Evolutionary conservation across 148 eudicot genomes (phyloP).

Genomic region (Amaranthus hypochondriacus): DNA sequence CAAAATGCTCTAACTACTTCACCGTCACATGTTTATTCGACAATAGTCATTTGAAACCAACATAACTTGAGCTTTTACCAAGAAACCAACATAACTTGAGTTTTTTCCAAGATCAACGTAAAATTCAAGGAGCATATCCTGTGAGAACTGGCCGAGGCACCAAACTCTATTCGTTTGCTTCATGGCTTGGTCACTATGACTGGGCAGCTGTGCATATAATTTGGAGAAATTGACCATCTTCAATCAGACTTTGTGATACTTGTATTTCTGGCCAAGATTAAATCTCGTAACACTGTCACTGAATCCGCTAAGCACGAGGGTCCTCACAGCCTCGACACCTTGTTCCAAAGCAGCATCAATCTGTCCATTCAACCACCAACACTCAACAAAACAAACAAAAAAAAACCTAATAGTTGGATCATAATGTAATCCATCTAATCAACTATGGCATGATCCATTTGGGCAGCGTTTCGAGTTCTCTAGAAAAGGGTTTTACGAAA

Average conservation of each 20-base stretch:
- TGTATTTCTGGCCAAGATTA: conserved; percentile 89
- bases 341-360: conserved; percentile 86
- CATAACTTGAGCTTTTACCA: neutral
- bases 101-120: neutral
- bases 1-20: too few relatives aligned
- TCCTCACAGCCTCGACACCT: conserved; percentile 79
- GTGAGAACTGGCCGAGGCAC: neutral
- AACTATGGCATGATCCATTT: too few relatives aligned
- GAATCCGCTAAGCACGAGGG: conserved; percentile 63
- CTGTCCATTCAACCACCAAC: conserved; percentile 34
- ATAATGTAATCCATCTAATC: neutral
- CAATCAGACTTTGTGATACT: conserved; percentile 67
- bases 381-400: neutral
- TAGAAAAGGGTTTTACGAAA: too few relatives aligned
- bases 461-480: too few relatives aligned
- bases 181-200: neutral
- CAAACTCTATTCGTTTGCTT: neutral
- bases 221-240: neutral
- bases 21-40: too few relatives aligned
- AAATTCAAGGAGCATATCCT: neutral
- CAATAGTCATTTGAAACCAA: neutral
- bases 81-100: neutral
- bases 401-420: neutral
- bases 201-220: neutral
- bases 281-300: conserved; percentile 56